Percentiles rank a stretch among this genome's conserved stretches.
Evolutionary conservation across 371 early-diverging fungal species (phyloP).

Genomic region (Mortierella sp.): DNA sequence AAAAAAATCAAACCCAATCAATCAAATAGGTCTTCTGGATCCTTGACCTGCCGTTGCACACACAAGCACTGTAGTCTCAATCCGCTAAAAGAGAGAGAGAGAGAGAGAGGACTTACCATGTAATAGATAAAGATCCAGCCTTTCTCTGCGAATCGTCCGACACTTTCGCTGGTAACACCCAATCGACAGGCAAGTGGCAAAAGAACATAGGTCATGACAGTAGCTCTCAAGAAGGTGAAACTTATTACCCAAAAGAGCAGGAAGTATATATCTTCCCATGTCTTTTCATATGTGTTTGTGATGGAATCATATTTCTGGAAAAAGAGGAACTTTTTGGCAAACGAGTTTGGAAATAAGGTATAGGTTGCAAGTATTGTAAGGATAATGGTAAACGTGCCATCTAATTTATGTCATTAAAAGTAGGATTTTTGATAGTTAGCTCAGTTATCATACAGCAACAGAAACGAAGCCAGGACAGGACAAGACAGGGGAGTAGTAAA

Average conservation of each 20-base stretch:
- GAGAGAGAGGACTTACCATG: slow-evolving; percentile 60
- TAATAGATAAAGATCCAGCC: slow-evolving; percentile 66
- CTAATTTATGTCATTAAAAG: slow-evolving; percentile 6
- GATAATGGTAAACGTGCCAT: slow-evolving; percentile 39
- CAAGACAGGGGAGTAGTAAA: background rate
- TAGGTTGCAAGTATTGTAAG: slow-evolving; percentile 37
- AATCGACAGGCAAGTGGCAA: slow-evolving; percentile 65
- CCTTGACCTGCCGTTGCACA: slow-evolving; percentile 1
- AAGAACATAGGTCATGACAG: slow-evolving; percentile 66
- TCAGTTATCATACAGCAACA: too few species aligned
- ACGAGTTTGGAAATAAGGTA: slow-evolving; percentile 30
- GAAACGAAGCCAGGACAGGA: background rate
- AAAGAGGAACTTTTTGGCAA: slow-evolving; percentile 42
- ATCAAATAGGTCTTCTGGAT: background rate
- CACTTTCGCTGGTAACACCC: slow-evolving; percentile 60
- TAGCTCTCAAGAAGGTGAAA: slow-evolving; percentile 72
- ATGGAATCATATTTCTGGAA: slow-evolving; percentile 39
- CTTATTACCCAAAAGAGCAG: slow-evolving; percentile 70
- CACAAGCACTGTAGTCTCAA: background rate
- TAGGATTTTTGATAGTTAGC: background rate
- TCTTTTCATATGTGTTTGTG: slow-evolving; percentile 37
- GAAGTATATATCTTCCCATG: slow-evolving; percentile 69
- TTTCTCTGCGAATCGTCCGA: slow-evolving; percentile 72
- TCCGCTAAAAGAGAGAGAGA: background rate
- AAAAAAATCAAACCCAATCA: background rate